Base-by-base conservation (phyloP, 2,329 filamentous ascomycete genomes). In the Thelonectria blattea region DNA sequence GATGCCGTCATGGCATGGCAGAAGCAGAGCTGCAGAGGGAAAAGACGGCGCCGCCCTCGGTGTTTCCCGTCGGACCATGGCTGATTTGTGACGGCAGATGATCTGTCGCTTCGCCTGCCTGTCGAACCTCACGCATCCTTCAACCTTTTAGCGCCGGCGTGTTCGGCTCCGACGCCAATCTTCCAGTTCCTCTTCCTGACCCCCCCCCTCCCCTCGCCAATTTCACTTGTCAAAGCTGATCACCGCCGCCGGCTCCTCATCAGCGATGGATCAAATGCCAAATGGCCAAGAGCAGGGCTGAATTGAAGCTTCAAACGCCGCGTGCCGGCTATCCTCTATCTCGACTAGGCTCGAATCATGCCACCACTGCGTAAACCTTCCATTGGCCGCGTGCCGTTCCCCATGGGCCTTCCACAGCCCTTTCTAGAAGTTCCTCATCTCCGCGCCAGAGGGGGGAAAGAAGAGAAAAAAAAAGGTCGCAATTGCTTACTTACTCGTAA, bases 371-470 rank as follows among this genome's bases (percentile, higher is more conserved):
- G 20, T 12, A 60, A 17, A 24, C 22, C 49, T 12, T 14, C 17
- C 18, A 69, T 68, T 69, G 67, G 67, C 56, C 53, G 18, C 30
- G 20, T 18, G 17, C 7, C 42, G 22, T 37, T 24, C 54, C 50
- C 43, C 30, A 49, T 56, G 49, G 48, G 56, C 50, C 67, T 69
- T 69, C 67, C 66, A 56, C 58, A 47, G 58, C 56, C 65, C 59
- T 61, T 69, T 69, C 67, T 69, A 69, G 67, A 69, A 68, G 47
- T 34, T 46, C 59, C 60, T 69, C 67, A 69, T 69, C 52, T 69
- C 67, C 56, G 60, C 48, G 48, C 47, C 42, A 48, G 41, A 45
- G 22, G 22, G 22, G 22, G 22, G 6, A n/a, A n/a, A 41, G 39
- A 58, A 58, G 54, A 48, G 50, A 55, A 39, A 20, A 14, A 15